phyloP scores from a whole-genome alignment of 2,329 filamentous ascomycete species.

The Anthostomella pinea region DNA sequence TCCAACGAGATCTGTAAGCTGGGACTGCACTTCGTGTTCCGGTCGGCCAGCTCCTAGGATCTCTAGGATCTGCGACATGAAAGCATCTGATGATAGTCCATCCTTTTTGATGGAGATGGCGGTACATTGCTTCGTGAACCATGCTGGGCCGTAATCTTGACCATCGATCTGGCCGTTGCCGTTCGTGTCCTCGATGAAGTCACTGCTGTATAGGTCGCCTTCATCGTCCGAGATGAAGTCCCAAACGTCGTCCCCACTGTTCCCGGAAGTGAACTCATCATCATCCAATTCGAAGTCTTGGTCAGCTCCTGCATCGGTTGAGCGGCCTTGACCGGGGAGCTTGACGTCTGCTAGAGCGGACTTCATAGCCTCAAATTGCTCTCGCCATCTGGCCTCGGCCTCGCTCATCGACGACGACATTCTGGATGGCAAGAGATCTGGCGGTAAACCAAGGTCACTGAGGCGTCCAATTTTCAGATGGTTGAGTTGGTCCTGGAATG shows the following conservation, averaged over 20 bases:
- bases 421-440: constrained; percentile 1
- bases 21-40: constrained; percentile 88
- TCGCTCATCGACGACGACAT: constrained; percentile 30
- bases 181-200: constrained; percentile 51
- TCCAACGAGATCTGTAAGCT: constrained; percentile 83
- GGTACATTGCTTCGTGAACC: constrained; percentile 70
- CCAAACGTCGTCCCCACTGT: constrained; percentile 81
- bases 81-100: constrained; percentile 64
- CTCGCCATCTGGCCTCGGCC: constrained; percentile 70
- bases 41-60: constrained; percentile 64
- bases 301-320: constrained; percentile 47
- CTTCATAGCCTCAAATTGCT: constrained; percentile 82
- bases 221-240: constrained; percentile 80
- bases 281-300: constrained; percentile 65
- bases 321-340: constrained; percentile 39
- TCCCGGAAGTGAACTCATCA: constrained; percentile 53
- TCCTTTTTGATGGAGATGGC: constrained; percentile 63
- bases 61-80: constrained; percentile 74
- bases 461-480: no score
- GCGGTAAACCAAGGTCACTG: no score
- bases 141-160: constrained; percentile 55
- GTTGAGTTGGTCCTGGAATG: no score
- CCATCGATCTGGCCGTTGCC: constrained; percentile 26
- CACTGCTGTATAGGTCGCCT: constrained; percentile 62
- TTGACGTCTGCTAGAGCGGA: constrained; percentile 74